Evolutionary conservation across 768 basidiomycete species (phyloP).

Genomic region (Xerocomellus dryophilus): DNA sequence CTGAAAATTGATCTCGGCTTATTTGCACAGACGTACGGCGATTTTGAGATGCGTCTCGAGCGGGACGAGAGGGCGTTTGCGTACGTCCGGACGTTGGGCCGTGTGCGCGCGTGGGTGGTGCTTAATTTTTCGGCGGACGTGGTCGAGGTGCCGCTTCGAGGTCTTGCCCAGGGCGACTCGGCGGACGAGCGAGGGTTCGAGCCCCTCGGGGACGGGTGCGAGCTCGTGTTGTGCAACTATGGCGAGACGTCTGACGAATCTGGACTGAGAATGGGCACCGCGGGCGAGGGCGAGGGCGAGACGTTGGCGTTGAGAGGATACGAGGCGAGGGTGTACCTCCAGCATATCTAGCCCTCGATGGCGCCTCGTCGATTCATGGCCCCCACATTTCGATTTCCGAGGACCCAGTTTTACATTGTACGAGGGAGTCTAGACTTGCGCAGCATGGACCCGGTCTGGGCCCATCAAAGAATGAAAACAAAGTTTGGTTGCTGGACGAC

Average conservation of each 20-base stretch:
- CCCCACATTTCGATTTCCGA: no score
- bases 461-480: no score
- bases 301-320: slow-evolving; percentile 24
- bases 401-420: no score
- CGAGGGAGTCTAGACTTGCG: no score
- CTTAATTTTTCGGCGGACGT: slow-evolving; percentile 45
- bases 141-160: slow-evolving; percentile 13
- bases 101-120: slow-evolving; percentile 37
- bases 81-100: slow-evolving; percentile 43
- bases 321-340: slow-evolving; percentile 27
- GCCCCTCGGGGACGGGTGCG: neutral
- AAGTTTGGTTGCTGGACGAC: no score
- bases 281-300: neutral
- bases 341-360: neutral
- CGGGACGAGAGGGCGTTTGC: slow-evolving; percentile 52
- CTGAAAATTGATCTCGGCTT: no score
- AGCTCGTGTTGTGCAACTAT: slow-evolving; percentile 30
- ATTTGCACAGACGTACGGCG: slow-evolving; percentile 67
- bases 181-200: neutral
- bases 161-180: neutral
- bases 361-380: no score
- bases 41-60: slow-evolving; percentile 49
- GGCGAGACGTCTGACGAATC: neutral
- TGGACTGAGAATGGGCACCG: neutral
- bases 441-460: no score